Evolutionary conservation across 306 rosid genomes (phyloP).

Genomic region (Acacia confusa): DNA sequence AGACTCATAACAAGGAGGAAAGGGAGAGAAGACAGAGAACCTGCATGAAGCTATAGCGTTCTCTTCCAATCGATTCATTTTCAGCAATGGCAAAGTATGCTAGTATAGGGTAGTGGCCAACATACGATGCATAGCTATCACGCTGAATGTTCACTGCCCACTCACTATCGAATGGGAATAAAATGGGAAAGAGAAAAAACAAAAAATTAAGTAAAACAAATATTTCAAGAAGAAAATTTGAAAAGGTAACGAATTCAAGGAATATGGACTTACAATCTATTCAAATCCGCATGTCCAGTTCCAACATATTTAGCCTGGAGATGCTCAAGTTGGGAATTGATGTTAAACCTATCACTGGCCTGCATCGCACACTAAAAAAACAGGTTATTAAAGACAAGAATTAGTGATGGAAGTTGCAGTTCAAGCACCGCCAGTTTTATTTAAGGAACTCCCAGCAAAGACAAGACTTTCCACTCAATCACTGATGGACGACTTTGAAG

Average conservation of each 20-base stretch:
- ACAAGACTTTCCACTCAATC: too few species aligned
- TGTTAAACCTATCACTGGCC: constrained; percentile 97
- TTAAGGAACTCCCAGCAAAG: too few species aligned
- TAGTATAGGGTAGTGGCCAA: constrained; percentile 83
- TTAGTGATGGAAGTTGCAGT: too few species aligned
- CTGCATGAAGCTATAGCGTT: constrained; percentile 92
- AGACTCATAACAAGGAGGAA: not conserved
- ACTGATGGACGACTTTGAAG: too few species aligned
- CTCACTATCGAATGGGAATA: constrained; percentile 45
- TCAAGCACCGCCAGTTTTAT: too few species aligned
- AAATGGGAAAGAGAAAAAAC: not conserved
- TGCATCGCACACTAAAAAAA: constrained; percentile 18
- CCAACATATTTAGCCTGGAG: constrained; percentile 98
- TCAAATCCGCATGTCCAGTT: constrained; percentile 91
- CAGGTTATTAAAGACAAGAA: too few species aligned
- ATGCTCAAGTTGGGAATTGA: constrained; percentile 94
- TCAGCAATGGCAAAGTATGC: constrained; percentile 83
- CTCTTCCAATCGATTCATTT: constrained; percentile 94
- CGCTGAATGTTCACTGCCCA: constrained; percentile 99
- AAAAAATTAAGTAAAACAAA: not conserved
- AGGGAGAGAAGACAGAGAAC: constrained; percentile 36
- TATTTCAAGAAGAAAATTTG: not conserved
- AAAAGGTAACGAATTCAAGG: not conserved
- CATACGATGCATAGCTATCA: constrained; percentile 93
- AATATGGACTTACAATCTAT: constrained; percentile 66